phyloP scores from a whole-genome alignment of 106 monocot species.

The Acorus calamus region DNA sequence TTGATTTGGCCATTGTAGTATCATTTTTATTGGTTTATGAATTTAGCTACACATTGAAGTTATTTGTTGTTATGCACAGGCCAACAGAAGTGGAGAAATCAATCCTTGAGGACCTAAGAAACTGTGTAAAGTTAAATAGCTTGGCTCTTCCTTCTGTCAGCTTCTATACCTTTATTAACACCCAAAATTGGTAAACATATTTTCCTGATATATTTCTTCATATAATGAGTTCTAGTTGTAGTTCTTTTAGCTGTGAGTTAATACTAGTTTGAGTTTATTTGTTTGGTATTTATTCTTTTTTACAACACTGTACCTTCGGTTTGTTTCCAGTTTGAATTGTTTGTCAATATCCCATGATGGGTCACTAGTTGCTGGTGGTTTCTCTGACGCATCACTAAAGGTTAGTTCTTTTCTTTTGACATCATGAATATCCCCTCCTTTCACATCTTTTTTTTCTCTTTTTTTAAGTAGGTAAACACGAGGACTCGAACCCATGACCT shows the following conservation, averaged over 20 bases:
- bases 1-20: too few species aligned
- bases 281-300: slow-evolving; percentile 1
- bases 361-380: slow-evolving; percentile 89
- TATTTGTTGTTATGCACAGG: slow-evolving; percentile 21
- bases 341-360: slow-evolving; percentile 85
- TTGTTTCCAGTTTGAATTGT: slow-evolving; percentile 64
- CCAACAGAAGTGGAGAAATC: slow-evolving; percentile 63
- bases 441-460: slow-evolving; percentile 1
- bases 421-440: not conserved
- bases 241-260: not conserved
- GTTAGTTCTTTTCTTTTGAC: slow-evolving; percentile 9
- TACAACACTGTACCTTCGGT: slow-evolving; percentile 4
- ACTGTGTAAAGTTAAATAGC: slow-evolving; percentile 78
- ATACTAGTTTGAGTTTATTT: not conserved
- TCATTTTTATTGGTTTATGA: too few species aligned
- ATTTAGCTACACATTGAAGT: too few species aligned
- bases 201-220: too few species aligned
- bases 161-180: slow-evolving; percentile 90
- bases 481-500: too few species aligned
- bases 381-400: slow-evolving; percentile 97
- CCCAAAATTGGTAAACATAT: slow-evolving; percentile 69
- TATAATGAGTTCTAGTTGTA: not conserved
- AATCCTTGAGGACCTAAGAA: slow-evolving; percentile 85
- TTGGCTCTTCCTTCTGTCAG: slow-evolving; percentile 85
- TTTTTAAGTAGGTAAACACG: too few species aligned